Evolutionary conservation across 495 filamentous ascomycete species (phyloP).

Genomic region (Niebla homalea): DNA sequence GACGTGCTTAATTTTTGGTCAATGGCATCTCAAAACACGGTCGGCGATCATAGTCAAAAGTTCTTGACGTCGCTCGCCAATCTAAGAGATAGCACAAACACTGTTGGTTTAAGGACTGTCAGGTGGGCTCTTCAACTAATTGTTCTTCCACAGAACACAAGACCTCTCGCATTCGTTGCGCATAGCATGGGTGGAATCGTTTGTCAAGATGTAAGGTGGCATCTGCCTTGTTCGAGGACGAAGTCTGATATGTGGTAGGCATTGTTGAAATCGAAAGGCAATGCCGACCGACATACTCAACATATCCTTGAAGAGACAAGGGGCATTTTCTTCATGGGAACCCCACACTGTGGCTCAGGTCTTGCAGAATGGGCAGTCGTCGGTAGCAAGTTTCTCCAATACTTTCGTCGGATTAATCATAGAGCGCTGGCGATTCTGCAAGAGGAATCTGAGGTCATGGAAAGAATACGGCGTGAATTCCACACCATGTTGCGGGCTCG

Average conservation of each 20-base stretch:
- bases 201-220: slow-evolving; percentile 24
- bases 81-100: slow-evolving; percentile 5
- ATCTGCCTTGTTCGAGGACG: neutral
- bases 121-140: neutral
- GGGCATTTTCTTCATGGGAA: slow-evolving; percentile 10
- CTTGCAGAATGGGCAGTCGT: slow-evolving; percentile 1
- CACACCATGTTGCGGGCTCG: slow-evolving; percentile 6
- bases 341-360: slow-evolving; percentile 6
- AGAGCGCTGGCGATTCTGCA: neutral
- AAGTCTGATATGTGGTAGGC: neutral
- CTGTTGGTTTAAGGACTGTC: slow-evolving; percentile 1
- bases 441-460: slow-evolving; percentile 6
- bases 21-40: slow-evolving; percentile 7
- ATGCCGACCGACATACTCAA: slow-evolving; percentile 1
- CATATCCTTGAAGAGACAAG: neutral
- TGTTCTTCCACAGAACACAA: neutral
- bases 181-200: slow-evolving; percentile 32
- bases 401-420: neutral
- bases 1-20: slow-evolving; percentile 19
- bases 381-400: neutral
- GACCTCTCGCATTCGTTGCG: slow-evolving; percentile 27
- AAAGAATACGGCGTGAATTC: slow-evolving; percentile 7
- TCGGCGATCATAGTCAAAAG: slow-evolving; percentile 8
- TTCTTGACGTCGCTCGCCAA: slow-evolving; percentile 5
- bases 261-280: slow-evolving; percentile 4